Conservation (phyloP, 2,329 filamentous ascomycete genomes). For the Elsinoe fawcettii region DNA sequence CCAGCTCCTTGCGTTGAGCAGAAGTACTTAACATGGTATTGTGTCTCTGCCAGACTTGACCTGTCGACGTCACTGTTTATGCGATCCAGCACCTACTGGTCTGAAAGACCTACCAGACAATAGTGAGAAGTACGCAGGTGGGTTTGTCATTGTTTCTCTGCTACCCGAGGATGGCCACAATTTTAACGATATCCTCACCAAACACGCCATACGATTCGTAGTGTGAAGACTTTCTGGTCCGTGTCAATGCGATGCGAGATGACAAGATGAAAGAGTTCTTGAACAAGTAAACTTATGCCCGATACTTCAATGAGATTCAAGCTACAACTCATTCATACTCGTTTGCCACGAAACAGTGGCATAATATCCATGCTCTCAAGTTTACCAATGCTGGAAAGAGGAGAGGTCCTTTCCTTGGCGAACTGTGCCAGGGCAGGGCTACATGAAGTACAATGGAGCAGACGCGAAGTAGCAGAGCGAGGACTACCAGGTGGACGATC, state of each 20-base stretch:
- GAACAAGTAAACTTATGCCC: slow-evolving; percentile 2
- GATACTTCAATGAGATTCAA: slow-evolving; percentile 11
- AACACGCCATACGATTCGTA: slow-evolving; percentile 19
- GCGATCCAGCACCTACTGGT: slow-evolving; percentile 25
- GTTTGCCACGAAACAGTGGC: slow-evolving; percentile 14
- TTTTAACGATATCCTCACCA: slow-evolving; percentile 20
- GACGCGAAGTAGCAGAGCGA: background rate
- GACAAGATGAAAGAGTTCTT: background rate
- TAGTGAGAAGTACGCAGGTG: slow-evolving; percentile 20
- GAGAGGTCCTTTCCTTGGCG: slow-evolving; percentile 10
- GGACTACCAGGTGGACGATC: slow-evolving; percentile 1
- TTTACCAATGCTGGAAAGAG: background rate
- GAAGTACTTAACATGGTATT: no score
- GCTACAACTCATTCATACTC: slow-evolving; percentile 1
- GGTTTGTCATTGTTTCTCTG: slow-evolving; percentile 17
- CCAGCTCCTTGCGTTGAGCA: no score
- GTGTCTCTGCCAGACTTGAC: background rate
- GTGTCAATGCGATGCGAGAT: slow-evolving; percentile 4
- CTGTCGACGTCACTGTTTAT: slow-evolving; percentile 22
- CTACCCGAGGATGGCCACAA: slow-evolving; percentile 20
- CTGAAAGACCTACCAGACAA: slow-evolving; percentile 25
- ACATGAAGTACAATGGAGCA: slow-evolving; percentile 14
- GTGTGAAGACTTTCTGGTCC: slow-evolving; percentile 8
- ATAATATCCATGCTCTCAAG: slow-evolving; percentile 6
- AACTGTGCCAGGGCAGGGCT: slow-evolving; percentile 6